Percentiles rank a stretch among this genome's conserved stretches.
Conservation (phyloP, 176 grass and related monocot species). For the Tuctoria greenei region DNA sequence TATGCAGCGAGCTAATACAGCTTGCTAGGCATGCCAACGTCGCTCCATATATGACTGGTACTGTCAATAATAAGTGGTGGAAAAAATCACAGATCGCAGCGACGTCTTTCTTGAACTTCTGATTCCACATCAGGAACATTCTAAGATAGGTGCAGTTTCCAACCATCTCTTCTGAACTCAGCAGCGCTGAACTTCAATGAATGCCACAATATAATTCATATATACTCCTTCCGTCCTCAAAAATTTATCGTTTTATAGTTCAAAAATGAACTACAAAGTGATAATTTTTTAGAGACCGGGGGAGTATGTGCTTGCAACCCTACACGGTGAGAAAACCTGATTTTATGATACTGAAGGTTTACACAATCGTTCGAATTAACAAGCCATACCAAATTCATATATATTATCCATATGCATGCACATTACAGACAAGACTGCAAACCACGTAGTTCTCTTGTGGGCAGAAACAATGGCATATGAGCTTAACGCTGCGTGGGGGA, state of each 20-base stretch:
- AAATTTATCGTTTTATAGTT: too few relatives aligned
- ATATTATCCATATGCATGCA: too few relatives aligned
- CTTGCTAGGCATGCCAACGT: neutral
- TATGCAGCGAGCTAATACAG: neutral
- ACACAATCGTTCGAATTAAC: conserved; percentile 27
- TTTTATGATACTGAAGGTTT: conserved; percentile 7
- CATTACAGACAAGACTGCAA: conserved; percentile 25
- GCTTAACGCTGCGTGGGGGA: too few relatives aligned
- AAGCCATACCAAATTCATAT: conserved; percentile 27
- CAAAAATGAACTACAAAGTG: too few relatives aligned
- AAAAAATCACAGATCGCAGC: neutral
- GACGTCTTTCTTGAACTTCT: neutral
- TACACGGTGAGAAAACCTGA: neutral
- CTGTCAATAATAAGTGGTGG: neutral
- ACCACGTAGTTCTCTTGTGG: conserved; percentile 1
- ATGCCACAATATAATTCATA: too few relatives aligned
- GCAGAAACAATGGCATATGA: neutral
- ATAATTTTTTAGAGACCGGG: too few relatives aligned
- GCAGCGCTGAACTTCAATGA: neutral
- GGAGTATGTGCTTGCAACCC: neutral
- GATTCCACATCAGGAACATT: neutral
- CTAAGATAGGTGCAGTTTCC: neutral
- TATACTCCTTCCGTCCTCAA: too few relatives aligned
- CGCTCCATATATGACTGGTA: neutral
- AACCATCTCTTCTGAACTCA: conserved; percentile 4